These are phyloP conservation scores for Fusarium euwallaceae DNA, from an alignment of 2,329 filamentous ascomycete species.

Conservation along the genomic window DNA sequence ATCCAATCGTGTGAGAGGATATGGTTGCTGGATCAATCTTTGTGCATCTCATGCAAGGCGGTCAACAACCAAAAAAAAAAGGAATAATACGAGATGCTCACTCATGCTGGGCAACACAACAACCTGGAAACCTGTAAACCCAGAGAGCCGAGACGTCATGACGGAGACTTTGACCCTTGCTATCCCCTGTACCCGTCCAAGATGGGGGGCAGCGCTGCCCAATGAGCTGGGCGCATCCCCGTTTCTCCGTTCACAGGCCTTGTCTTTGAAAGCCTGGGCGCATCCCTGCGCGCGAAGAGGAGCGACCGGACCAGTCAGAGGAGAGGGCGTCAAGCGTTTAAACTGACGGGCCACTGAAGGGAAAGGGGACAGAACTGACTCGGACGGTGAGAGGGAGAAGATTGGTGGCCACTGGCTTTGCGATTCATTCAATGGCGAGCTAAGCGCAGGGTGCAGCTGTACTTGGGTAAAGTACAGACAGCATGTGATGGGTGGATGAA, in stretches of 20 bases:
- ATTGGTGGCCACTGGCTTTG: slow-evolving; percentile 39
- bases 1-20: not conserved
- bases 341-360: slow-evolving; percentile 11
- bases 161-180: slow-evolving; percentile 2
- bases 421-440: slow-evolving; percentile 18
- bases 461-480: not conserved
- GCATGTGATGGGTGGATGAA: not conserved
- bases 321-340: slow-evolving; percentile 32
- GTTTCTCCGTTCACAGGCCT: slow-evolving; percentile 1
- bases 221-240: slow-evolving; percentile 38
- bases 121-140: slow-evolving; percentile 4
- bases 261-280: not conserved
- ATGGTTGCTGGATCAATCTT: slow-evolving; percentile 8
- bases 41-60: not conserved
- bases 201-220: slow-evolving; percentile 13
- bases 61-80: not conserved
- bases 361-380: slow-evolving; percentile 25
- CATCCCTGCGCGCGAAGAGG: not conserved
- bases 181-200: not conserved
- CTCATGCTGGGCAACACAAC: slow-evolving; percentile 12
- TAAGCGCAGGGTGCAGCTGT: slow-evolving; percentile 15
- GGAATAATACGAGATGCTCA: slow-evolving; percentile 10
- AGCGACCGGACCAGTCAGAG: slow-evolving; percentile 14
- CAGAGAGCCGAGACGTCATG: slow-evolving; percentile 27
- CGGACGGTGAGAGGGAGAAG: slow-evolving; percentile 11